A percentile compares a stretch with the other conserved stretches of the same genome.
Evolutionary conservation across 805 yeast species (phyloP).

Genomic region (Lipomyces oligophaga): DNA sequence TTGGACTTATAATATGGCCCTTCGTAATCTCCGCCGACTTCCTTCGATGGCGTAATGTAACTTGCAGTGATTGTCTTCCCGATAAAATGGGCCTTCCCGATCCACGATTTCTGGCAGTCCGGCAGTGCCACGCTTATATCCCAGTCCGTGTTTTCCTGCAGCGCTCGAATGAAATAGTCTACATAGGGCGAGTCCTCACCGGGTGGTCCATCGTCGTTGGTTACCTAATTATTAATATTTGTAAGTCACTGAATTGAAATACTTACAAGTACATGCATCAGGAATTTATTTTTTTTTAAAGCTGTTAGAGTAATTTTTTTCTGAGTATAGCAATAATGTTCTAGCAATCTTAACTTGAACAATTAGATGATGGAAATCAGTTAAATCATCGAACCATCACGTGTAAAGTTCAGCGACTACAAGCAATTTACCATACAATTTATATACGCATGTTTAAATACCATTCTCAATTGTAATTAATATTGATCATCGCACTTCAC

Average conservation of each 20-base stretch:
- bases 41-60: constrained; percentile 16
- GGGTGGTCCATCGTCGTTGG: constrained; percentile 97
- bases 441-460: too few species aligned
- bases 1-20: constrained; percentile 38
- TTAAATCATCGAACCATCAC: too few species aligned
- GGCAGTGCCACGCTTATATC: constrained; percentile 81
- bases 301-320: too few species aligned
- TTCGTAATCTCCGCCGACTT: constrained; percentile 21
- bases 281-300: neutral
- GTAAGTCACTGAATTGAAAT: neutral
- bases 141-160: constrained; percentile 70
- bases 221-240: constrained; percentile 41
- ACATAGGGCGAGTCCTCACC: constrained; percentile 81
- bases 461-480: too few species aligned
- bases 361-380: too few species aligned
- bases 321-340: too few species aligned
- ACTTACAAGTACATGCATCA: constrained; percentile 22
- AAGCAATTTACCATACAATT: too few species aligned
- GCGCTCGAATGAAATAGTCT: constrained; percentile 70
- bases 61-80: constrained; percentile 53
- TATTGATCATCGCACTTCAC: too few species aligned
- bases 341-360: too few species aligned
- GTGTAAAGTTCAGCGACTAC: too few species aligned
- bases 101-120: constrained; percentile 79
- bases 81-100: constrained; percentile 87